A percentile compares a stretch with the other conserved stretches of the same genome.
These are phyloP conservation scores for Dalbergia oliveri DNA, from an alignment of 306 rosid genomes.

Conservation along the genomic window DNA sequence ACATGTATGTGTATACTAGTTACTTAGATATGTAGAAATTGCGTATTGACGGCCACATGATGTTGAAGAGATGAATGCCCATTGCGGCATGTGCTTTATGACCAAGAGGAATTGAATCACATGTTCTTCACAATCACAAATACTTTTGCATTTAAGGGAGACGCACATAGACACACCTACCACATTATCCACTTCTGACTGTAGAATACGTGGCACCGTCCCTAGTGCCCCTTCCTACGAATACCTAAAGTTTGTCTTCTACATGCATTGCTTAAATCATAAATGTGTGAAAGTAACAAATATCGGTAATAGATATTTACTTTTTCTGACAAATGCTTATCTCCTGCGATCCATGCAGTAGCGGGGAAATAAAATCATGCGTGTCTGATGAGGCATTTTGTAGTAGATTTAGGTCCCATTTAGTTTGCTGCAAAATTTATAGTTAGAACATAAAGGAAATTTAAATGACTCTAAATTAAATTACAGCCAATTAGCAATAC, in stretches of 20 bases:
- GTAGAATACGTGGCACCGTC: not conserved
- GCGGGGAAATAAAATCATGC: slow-evolving; percentile 7
- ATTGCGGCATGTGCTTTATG: slow-evolving; percentile 3
- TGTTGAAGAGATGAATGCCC: slow-evolving; percentile 24
- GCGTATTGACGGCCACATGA: not conserved
- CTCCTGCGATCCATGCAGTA: not conserved
- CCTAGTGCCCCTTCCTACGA: not conserved
- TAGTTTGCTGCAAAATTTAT: slow-evolving; percentile 22
- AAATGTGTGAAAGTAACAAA: slow-evolving; percentile 23
- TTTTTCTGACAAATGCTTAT: slow-evolving; percentile 35
- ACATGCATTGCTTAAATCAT: not conserved
- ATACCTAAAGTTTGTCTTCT: slow-evolving; percentile 7
- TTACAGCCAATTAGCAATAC: slow-evolving; percentile 22
- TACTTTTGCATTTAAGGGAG: not conserved
- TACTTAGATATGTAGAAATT: not conserved
- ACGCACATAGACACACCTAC: not conserved
- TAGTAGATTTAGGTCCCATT: not conserved
- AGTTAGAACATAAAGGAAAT: slow-evolving; percentile 27
- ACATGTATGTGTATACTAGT: not conserved
- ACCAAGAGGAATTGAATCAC: too few relatives aligned
- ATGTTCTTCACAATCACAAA: not conserved
- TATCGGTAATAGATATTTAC: not conserved
- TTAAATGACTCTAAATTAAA: slow-evolving; percentile 5
- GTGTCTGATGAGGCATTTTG: slow-evolving; percentile 6
- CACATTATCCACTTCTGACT: slow-evolving; percentile 1